Percentiles rank a stretch among this genome's conserved stretches.
Conservation (phyloP, 164 flowering plant species). For the Cinnamomum chago region DNA sequence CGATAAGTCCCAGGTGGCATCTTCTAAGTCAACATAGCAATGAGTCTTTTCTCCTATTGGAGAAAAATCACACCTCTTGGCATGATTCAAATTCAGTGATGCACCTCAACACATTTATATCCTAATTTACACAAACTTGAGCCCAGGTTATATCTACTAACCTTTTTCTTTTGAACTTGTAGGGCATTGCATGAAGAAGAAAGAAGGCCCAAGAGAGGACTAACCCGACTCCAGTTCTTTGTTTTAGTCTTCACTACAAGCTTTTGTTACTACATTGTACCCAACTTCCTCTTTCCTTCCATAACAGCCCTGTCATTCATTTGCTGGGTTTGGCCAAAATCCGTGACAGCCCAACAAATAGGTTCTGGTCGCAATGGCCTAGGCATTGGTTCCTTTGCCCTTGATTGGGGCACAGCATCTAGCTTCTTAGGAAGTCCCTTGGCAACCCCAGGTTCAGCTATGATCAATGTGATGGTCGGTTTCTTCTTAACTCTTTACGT, state of each 20-base stretch:
- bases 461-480: constrained; percentile 37
- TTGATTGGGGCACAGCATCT: constrained; percentile 57
- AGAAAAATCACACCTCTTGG: too few relatives aligned
- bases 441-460: constrained; percentile 51
- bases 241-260: constrained; percentile 37
- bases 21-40: too few relatives aligned
- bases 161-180: background rate
- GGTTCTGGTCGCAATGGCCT: constrained; percentile 54
- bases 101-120: too few relatives aligned
- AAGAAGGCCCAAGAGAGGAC: constrained; percentile 38
- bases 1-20: too few relatives aligned
- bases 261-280: constrained; percentile 33
- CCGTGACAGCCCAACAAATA: constrained; percentile 46
- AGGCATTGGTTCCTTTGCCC: constrained; percentile 52
- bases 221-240: constrained; percentile 61
- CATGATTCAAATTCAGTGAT: too few relatives aligned
- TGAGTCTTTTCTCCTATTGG: too few relatives aligned
- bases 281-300: constrained; percentile 46
- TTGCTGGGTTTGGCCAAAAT: constrained; percentile 46
- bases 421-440: constrained; percentile 47
- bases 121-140: background rate
- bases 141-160: background rate
- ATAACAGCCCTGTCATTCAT: constrained; percentile 46
- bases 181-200: constrained; percentile 68
- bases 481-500: constrained; percentile 36